phyloP scores from a whole-genome alignment of 2,329 filamentous ascomycete genomes.

The Amesomyces nigricolor region DNA sequence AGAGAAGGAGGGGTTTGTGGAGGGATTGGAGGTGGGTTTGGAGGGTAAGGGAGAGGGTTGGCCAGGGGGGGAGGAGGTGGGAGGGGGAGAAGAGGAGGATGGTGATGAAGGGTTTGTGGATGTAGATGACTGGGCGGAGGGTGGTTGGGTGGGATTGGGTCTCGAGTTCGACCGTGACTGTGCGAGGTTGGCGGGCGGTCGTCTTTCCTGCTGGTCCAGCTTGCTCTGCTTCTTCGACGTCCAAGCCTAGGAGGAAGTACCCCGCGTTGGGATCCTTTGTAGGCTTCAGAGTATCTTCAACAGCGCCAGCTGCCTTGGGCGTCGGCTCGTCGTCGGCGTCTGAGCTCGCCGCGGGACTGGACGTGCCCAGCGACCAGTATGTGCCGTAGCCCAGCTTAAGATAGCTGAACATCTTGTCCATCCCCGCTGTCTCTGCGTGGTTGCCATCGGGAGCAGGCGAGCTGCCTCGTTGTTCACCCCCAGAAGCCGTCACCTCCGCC shows the following conservation, averaged over 20 bases:
- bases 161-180: constrained; percentile 58
- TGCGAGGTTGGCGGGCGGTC: not conserved
- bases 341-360: constrained; percentile 15
- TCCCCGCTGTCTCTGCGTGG: constrained; percentile 24
- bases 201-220: constrained; percentile 31
- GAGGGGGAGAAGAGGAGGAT: constrained; percentile 64
- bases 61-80: constrained; percentile 54
- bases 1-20: constrained; percentile 49
- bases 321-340: constrained; percentile 1
- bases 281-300: not conserved
- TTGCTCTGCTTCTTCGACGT: constrained; percentile 42
- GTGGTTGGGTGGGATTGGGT: constrained; percentile 40
- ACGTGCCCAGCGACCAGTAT: constrained; percentile 51
- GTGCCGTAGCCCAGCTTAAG: constrained; percentile 63
- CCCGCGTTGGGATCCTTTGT: constrained; percentile 30
- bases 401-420: constrained; percentile 56
- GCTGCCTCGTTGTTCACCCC: not conserved
- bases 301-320: constrained; percentile 3
- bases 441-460: not conserved
- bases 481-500: not conserved
- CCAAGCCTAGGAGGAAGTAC: constrained; percentile 62
- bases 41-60: constrained; percentile 53
- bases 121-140: constrained; percentile 66
- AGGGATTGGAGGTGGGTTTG: constrained; percentile 57
- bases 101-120: constrained; percentile 70